These are phyloP conservation scores for Huntiella savannae DNA, from an alignment of 2,329 filamentous ascomycete species.

Conservation along the genomic window DNA sequence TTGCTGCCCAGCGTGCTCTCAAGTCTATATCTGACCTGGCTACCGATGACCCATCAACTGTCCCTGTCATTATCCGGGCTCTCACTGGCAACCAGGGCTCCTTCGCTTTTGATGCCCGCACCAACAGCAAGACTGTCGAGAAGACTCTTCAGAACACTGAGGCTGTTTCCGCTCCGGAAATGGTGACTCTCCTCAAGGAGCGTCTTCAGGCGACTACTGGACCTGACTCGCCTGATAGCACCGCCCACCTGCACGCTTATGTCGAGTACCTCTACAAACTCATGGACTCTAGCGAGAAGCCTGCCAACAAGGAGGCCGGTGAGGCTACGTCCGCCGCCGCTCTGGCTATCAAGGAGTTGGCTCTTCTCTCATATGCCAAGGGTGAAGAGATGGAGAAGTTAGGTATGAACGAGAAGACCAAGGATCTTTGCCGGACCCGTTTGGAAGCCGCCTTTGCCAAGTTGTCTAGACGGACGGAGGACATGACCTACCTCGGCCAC, in stretches of 20 bases:
- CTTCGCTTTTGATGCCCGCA: constrained; percentile 69
- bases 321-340: constrained; percentile 17
- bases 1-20: constrained; percentile 57
- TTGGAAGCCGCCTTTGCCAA: constrained; percentile 39
- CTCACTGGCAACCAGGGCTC: constrained; percentile 52
- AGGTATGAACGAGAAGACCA: constrained; percentile 30
- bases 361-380: constrained; percentile 34
- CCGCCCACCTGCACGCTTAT: constrained; percentile 25
- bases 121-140: constrained; percentile 71
- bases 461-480: constrained; percentile 33
- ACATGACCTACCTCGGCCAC: constrained; percentile 33
- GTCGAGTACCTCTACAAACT: constrained; percentile 35
- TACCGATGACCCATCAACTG: constrained; percentile 37
- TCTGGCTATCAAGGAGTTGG: constrained; percentile 31
- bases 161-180: constrained; percentile 32
- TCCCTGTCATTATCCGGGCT: constrained; percentile 41
- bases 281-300: constrained; percentile 21
- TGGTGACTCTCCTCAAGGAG: constrained; percentile 29
- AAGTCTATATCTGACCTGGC: constrained; percentile 49
- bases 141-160: constrained; percentile 45
- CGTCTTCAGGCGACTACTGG: constrained; percentile 18
- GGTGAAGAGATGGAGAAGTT: constrained; percentile 23
- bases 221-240: constrained; percentile 5
- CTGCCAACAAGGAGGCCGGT: constrained; percentile 18
- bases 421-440: constrained; percentile 34